Evolutionary conservation across 2,329 filamentous ascomycete genomes (phyloP), one percentile per base, ranked within the genome.

Genomic region (Neophaeococcomyces aloes): DNA sequence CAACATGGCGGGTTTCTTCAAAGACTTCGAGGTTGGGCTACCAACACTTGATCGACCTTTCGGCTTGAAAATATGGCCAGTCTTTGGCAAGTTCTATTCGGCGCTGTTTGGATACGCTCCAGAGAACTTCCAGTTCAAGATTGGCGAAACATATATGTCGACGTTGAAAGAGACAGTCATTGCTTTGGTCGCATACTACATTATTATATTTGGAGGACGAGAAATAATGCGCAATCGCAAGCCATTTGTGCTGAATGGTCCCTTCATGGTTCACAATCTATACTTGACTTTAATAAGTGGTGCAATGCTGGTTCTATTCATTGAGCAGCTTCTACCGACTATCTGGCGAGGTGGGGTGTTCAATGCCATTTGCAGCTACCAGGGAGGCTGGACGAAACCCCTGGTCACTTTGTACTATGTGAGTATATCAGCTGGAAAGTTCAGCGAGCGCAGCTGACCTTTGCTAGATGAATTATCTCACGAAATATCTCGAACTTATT

Each of bases 231-330:
- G 86, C 68, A 81, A 83, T 59, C 78, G 86, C 51, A 74, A 81
- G 61, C 75, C 89, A 17, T 82, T 91, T 70, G 85, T 93, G 75
- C 77, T 96, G 60, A 91, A 86, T 72, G 71, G 75, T 13, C 71
- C 91, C 47, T 96, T 96, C 75, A 84, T 94, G 70, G 76, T 95
- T 61, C 89, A 98, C 78, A 98, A 98, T 75, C 82, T 96, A 59
- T 80, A 88, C 70, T 72, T 98, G 61, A 96, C 89, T 37, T 70
- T 77, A 54, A 86, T 95, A 70, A 94, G 86, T 63, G 83, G 69
- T 48, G 72, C 78, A 40, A 76, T 98, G 41, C 67, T 98, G 59
- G 81, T 72, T 44, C 79, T 98, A 56, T 96, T 93, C 65, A 69
- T 87, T 56, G 91, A 96, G 73, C 85, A 96, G 70, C 71, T 98